Evolutionary conservation across 2,329 filamentous ascomycete genomes (phyloP).

Genomic region (Fusarium nelsonii): DNA sequence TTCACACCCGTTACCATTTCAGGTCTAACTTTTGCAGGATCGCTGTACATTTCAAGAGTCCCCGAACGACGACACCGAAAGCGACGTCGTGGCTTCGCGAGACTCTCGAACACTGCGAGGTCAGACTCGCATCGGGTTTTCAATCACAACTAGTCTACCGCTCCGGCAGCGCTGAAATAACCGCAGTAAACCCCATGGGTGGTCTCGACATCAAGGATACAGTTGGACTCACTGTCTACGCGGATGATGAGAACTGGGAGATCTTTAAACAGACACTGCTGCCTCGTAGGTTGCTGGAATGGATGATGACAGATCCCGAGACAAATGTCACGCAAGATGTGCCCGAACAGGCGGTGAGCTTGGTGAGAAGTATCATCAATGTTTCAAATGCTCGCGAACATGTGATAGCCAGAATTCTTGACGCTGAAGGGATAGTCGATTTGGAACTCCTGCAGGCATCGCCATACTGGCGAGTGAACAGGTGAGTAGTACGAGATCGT

Average conservation of each 20-base stretch:
- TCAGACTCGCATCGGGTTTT: constrained; percentile 14
- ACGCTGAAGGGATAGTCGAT: constrained; percentile 37
- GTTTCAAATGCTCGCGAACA: constrained; percentile 27
- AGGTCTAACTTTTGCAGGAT: constrained; percentile 18
- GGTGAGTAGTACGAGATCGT: neutral
- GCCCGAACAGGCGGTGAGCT: constrained; percentile 34
- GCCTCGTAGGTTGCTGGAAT: constrained; percentile 41
- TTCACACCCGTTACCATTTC: accelerated
- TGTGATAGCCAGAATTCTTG: constrained; percentile 30
- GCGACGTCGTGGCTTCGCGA: constrained; percentile 32
- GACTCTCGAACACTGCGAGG: constrained; percentile 33
- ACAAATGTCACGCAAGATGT: constrained; percentile 12
- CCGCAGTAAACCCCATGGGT: constrained; percentile 31
- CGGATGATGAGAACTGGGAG: constrained; percentile 40
- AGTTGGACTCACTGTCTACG: constrained; percentile 35
- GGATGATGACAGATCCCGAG: constrained; percentile 43
- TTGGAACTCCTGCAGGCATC: constrained; percentile 30
- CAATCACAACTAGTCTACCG: constrained; percentile 23
- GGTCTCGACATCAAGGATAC: constrained; percentile 39
- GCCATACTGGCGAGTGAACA: constrained; percentile 37
- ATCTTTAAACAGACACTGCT: constrained; percentile 34
- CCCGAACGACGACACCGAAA: constrained; percentile 21
- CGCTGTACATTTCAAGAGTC: constrained; percentile 41
- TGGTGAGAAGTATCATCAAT: constrained; percentile 34
- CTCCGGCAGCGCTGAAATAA: constrained; percentile 30